Base-by-base conservation (phyloP, 2,329 filamentous ascomycete species). In the Arthrobotrys iridis region DNA sequence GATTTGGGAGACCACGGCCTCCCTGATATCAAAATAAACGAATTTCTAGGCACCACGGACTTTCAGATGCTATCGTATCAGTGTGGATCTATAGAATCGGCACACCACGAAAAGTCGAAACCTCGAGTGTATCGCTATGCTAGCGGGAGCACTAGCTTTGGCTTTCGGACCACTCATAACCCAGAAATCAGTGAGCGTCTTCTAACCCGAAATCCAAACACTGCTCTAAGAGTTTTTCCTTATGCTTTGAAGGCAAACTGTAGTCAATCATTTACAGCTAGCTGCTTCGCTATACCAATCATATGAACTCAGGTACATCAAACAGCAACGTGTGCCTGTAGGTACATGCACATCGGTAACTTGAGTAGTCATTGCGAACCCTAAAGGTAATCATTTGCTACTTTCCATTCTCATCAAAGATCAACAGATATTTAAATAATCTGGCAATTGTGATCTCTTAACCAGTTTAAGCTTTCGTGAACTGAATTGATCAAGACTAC, bases 371-470 rank as follows among this genome's bases (percentile, higher is more conserved):
- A 33, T 10, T 33, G 28, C 40, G 40, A 5, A 6, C 13, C n/a
- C 7, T 33, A 1, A 4, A 18, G n/a, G n/a, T n/a, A n/a, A n/a
- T n/a, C n/a, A n/a, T n/a, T n/a, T 18, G 18, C 30, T 7, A 55
- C 65, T 62, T 70, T 70, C 65, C 45, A 41, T 33, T 26, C 62
- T 11, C 15, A 52, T 30, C 28, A 7, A 59, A 10, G 64, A 67
- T 67, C 64, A 28, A 50, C 64, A 5, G 37, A 67, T 28, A 7
- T n/a, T n/a, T n/a, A n/a, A n/a, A n/a, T 1, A 18, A 11, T 28
- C 28, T 24, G 35, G 13, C 8, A 4, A 48, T 13, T 2, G n/a
- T 22, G 7, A n/a, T 0, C 24, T 43, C 18, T n/a, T 20, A 11
- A 20, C 33, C 33, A 55, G 30, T 20, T 43, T 37, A 55, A 46